Conservation (phyloP, 768 basidiomycete species). For the Calocera cornea region DNA sequence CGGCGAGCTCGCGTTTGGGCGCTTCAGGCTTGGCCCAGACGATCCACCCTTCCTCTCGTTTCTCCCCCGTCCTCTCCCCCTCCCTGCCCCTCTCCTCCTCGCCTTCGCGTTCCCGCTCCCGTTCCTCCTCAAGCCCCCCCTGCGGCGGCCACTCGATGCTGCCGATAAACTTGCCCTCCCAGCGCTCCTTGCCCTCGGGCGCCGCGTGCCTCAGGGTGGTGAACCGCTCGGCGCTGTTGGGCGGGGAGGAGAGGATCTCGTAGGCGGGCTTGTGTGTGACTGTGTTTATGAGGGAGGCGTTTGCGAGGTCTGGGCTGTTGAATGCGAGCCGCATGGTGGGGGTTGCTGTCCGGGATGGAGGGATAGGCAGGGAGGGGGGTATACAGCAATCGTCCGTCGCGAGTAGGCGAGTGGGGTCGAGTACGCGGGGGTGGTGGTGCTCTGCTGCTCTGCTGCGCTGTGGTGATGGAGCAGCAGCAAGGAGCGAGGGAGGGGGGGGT, state of each 20-base stretch:
- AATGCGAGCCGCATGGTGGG: neutral
- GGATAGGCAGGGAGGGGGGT: neutral
- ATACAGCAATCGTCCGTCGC: too few relatives aligned
- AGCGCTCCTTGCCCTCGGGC: neutral
- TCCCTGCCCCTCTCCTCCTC: neutral
- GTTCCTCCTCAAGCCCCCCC: too few relatives aligned
- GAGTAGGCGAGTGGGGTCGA: too few relatives aligned
- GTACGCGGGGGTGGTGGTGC: too few relatives aligned
- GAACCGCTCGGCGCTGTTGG: neutral
- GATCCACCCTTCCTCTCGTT: neutral
- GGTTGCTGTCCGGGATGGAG: neutral
- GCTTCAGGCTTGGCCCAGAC: neutral
- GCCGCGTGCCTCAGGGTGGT: neutral
- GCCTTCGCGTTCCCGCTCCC: too few relatives aligned
- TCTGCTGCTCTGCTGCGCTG: too few relatives aligned
- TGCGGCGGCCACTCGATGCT: conserved; percentile 4
- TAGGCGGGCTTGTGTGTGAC: neutral
- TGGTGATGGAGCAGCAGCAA: too few relatives aligned
- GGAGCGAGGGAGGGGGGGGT: too few relatives aligned
- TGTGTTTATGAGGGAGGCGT: neutral
- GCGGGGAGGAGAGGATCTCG: neutral
- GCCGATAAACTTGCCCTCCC: neutral
- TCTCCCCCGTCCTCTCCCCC: neutral
- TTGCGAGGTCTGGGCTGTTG: neutral
- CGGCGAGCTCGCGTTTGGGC: neutral